Base-by-base conservation (phyloP, 1,284 basidiomycete genomes). In the Irpex sp. region DNA sequence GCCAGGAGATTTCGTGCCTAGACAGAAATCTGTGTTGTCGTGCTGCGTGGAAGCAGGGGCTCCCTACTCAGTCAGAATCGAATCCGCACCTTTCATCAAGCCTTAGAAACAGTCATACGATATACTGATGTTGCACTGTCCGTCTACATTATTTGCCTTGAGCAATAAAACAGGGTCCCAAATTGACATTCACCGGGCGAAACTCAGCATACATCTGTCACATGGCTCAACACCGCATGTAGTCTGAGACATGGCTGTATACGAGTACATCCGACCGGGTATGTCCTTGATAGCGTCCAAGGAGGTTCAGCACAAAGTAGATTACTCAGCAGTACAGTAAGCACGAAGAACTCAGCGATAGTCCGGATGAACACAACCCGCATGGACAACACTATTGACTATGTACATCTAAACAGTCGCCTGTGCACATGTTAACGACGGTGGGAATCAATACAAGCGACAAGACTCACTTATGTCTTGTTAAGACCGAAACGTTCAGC, bases 401-500 rank as follows among this genome's bases (percentile, higher is more conserved):
- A 34, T 26, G 5, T 34, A 34, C 31, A 34, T 34, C 31, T 34
- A 34, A 34, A 34, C 31, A 34, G 31, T 34, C 31, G 31, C 31
- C 31, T 34, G 13, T 34, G 36, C 26, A 57, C 26, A 38, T 9
- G 8, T 17, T 37, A 36, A 57, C 26, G 19, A 57, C 21, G 13
- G 21, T 8, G 26, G 66, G 36, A 19, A 56, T 44, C 21, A 19
- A 38, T 9, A 31, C 13, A 47, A 13, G n/a, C 9, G 67, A 57
- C 5, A 64, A 59, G 36, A 17, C 64, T 62, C 7, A 64, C 38
- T 11, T 64, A 57, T 15, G 65, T 62, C 17, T 19, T 65, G 62
- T 40, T 34, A n/a, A 68, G 64, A 3, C 84, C 85, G 68, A 88
- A 89, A 1, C 86, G 81, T 31, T 78, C 79, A 4, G 82, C 81